These are phyloP conservation scores for Russula dissimulans DNA, from an alignment of 768 basidiomycete genomes.

Conservation along the genomic window DNA sequence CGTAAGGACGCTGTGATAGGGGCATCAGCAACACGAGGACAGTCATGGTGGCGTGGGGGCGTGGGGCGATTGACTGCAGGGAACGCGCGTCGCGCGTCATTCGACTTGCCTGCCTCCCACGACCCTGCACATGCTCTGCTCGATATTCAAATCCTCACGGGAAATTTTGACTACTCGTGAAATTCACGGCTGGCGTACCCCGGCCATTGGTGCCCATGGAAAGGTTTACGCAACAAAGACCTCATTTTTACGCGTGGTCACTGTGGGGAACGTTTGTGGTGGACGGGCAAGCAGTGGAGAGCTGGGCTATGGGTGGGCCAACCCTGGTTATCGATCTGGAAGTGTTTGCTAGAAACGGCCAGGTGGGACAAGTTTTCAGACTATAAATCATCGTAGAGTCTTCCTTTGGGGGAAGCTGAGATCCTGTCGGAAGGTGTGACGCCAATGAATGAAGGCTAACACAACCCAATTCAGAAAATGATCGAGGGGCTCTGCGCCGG, in stretches of 20 bases:
- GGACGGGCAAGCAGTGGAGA: conserved; percentile 8
- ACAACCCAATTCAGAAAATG: conserved; percentile 4
- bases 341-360: conserved; percentile 8
- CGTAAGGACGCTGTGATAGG: conserved; percentile 11
- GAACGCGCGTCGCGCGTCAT: conserved; percentile 16
- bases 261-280: conserved; percentile 1
- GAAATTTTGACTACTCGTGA: conserved; percentile 8
- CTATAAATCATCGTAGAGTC: conserved; percentile 2
- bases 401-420: conserved; percentile 8
- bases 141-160: conserved; percentile 7
- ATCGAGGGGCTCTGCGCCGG: conserved; percentile 16
- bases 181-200: background rate
- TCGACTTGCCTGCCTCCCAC: conserved; percentile 13
- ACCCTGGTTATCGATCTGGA: conserved; percentile 17
- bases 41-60: conserved; percentile 19
- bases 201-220: background rate
- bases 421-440: conserved; percentile 1
- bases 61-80: conserved; percentile 7
- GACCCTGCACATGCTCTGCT: conserved; percentile 3
- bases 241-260: conserved; percentile 1
- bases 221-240: conserved; percentile 6
- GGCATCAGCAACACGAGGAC: conserved; percentile 15
- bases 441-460: conserved; percentile 11
- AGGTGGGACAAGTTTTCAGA: conserved; percentile 4
- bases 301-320: conserved; percentile 7